phyloP scores from a whole-genome alignment of 148 eudicot species.

The Drosera capensis region DNA sequence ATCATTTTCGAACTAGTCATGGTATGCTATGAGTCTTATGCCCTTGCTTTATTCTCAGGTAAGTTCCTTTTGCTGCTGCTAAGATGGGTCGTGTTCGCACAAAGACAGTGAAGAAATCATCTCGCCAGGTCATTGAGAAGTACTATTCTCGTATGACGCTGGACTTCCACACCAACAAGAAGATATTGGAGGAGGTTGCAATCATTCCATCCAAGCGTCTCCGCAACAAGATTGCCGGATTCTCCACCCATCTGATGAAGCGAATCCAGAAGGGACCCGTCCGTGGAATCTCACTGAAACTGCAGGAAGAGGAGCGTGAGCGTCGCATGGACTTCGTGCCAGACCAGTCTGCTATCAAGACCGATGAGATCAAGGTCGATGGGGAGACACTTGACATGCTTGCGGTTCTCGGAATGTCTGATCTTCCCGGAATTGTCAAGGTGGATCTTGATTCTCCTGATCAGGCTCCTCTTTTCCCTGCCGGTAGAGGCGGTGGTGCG shows the following conservation, averaged over 20 bases:
- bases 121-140: conserved; percentile 21
- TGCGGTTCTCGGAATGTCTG: conserved; percentile 22
- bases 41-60: too few species aligned
- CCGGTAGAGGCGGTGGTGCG: conserved; percentile 10
- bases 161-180: conserved; percentile 36
- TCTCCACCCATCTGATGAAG: conserved; percentile 28
- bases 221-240: conserved; percentile 34
- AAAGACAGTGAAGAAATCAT: conserved; percentile 29
- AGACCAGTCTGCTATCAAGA: conserved; percentile 21
- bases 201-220: conserved; percentile 33
- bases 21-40: too few species aligned
- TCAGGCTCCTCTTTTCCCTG: not conserved
- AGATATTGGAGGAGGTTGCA: conserved; percentile 23
- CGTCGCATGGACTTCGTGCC: conserved; percentile 30
- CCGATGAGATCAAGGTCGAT: conserved; percentile 17
- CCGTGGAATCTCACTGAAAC: conserved; percentile 26
- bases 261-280: conserved; percentile 30
- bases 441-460: conserved; percentile 2
- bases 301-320: conserved; percentile 28
- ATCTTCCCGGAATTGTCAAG: conserved; percentile 14
- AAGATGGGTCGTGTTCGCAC: conserved; percentile 29
- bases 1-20: too few species aligned
- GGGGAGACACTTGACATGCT: conserved; percentile 22
- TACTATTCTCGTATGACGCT: conserved; percentile 32
- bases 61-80: not conserved